These are phyloP conservation scores for Bruguiera gymnorhiza DNA, from an alignment of 345 rosid species.

Conservation along the genomic window DNA sequence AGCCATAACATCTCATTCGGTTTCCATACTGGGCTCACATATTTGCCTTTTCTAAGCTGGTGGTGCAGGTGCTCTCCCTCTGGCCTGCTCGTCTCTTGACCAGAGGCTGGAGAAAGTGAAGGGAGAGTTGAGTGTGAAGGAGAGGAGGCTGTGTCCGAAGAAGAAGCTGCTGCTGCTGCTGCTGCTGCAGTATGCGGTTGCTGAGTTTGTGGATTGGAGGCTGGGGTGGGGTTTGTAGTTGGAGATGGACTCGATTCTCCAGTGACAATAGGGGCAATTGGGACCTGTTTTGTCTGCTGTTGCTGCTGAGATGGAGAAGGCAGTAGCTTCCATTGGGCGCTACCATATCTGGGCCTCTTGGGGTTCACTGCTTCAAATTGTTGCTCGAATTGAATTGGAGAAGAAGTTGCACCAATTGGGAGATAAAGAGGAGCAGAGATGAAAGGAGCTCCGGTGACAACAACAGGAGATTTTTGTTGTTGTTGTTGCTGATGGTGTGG, in stretches of 20 bases:
- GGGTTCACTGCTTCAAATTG: constrained; percentile 58
- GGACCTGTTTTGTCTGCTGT: constrained; percentile 26
- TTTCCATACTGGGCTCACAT: constrained; percentile 98
- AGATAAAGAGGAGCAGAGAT: constrained; percentile 55
- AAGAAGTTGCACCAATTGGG: constrained; percentile 46
- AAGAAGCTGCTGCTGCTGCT: constrained; percentile 58
- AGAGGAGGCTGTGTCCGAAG: constrained; percentile 84
- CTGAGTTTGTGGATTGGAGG: constrained; percentile 31
- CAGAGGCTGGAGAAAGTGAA: constrained; percentile 38
- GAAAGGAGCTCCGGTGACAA: constrained; percentile 37
- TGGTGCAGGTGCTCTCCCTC: constrained; percentile 49
- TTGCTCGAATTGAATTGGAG: constrained; percentile 36
- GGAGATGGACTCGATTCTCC: constrained; percentile 51
- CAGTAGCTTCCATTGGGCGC: constrained; percentile 74
- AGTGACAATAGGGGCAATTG: constrained; percentile 19
- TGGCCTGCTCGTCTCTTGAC: constrained; percentile 48
- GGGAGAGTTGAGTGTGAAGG: constrained; percentile 66
- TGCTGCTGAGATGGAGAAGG: constrained; percentile 55
- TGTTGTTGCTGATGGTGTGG: constrained; percentile 43
- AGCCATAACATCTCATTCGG: constrained; percentile 96
- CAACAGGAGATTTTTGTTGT: constrained; percentile 36
- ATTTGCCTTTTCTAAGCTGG: constrained; percentile 85
- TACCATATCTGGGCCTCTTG: constrained; percentile 61
- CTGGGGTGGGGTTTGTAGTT: constrained; percentile 33
- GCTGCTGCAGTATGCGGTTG: constrained; percentile 30